Conservation (phyloP, 768 basidiomycete species). For the Lactarius trivialis region DNA sequence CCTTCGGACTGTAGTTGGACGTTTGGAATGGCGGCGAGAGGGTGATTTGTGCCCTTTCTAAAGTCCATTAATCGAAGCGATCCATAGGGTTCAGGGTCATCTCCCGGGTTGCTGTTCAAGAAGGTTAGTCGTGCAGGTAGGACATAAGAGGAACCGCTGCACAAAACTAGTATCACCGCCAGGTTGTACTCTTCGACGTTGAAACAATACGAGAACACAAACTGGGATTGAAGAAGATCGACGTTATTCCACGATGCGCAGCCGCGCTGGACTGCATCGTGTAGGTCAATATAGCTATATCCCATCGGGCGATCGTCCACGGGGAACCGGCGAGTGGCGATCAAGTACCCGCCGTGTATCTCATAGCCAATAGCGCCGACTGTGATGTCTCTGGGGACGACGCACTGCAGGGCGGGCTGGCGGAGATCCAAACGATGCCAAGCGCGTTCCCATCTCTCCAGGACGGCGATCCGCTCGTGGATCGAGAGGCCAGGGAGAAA, state of each 20-base stretch:
- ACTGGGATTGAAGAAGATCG: conserved; percentile 14
- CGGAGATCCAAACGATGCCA: conserved; percentile 15
- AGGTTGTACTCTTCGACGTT: conserved; percentile 13
- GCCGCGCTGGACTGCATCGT: conserved; percentile 6
- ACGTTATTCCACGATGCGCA: conserved; percentile 6
- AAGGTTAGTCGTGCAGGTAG: not conserved
- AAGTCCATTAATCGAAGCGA: conserved; percentile 12
- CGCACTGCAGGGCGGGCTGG: conserved; percentile 9
- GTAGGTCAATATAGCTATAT: conserved; percentile 11
- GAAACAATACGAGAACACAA: conserved; percentile 12
- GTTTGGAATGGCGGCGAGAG: conserved; percentile 6
- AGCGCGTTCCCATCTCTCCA: conserved; percentile 14
- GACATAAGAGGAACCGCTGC: not conserved
- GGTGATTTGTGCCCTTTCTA: conserved; percentile 6
- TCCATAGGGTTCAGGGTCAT: conserved; percentile 9
- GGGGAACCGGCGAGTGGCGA: conserved; percentile 9
- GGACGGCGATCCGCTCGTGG: conserved; percentile 8
- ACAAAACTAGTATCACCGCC: conserved; percentile 17
- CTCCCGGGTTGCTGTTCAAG: conserved; percentile 3
- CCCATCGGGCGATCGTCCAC: conserved; percentile 17
- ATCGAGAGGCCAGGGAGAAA: conserved; percentile 8
- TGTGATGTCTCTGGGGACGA: conserved; percentile 9
- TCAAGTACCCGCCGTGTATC: conserved; percentile 16
- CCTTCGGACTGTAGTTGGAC: conserved; percentile 10
- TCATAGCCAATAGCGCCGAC: conserved; percentile 9